Evolutionary conservation across 1,284 basidiomycete genomes (phyloP), one percentile per base, ranked within the genome.

Genomic region (Ceratobasidium sp.): DNA sequence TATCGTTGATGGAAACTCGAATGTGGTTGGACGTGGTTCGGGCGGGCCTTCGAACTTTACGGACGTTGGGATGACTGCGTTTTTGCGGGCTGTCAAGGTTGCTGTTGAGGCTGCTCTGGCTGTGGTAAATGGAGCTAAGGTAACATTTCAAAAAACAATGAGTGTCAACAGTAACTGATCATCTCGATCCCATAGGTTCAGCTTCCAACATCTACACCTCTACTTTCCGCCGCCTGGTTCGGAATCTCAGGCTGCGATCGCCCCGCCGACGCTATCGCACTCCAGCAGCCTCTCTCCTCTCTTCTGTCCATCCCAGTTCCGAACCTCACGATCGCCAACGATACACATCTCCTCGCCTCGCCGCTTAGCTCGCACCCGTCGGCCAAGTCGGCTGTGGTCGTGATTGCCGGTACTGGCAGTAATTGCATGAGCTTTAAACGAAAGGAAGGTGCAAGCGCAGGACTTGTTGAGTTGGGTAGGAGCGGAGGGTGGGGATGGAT

Each of bases 401-500:
- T 89, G 67, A 90, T 94, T 77, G 90, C 86, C 4, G 93, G 93
- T 7, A 94, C 93, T 0, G 93, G 93, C 3, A 89, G 90, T 15
- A 91, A 89, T 79, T 86, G 89, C 39, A 90, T 90, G 37, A 88
- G 89, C 75, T 94, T 93, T 83, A 63, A 63, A 42, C 84, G 84
- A 23, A 75, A 63, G 58, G 67, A 66, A 58, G 85, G 88, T 61
- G 82, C 79, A 0, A 80, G 79, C 2, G 81, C 53, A 0, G 83
- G 84, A 0, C 80, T 79, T 13, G 58, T 75, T 31, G 68, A 92
- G 81, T 86, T 93, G 45, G 91, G 89, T 1, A 87, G 93, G 20
- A 86, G 89, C 42, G 93, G 93, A 1, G 93, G 93, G 0, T 94
- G 91, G 91, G 93, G 93, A 0, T 94, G 92, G 92, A 90, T 94